Evolutionary conservation across 805 yeast species (phyloP).

Genomic region (Cyberlindnera euphorbiae): DNA sequence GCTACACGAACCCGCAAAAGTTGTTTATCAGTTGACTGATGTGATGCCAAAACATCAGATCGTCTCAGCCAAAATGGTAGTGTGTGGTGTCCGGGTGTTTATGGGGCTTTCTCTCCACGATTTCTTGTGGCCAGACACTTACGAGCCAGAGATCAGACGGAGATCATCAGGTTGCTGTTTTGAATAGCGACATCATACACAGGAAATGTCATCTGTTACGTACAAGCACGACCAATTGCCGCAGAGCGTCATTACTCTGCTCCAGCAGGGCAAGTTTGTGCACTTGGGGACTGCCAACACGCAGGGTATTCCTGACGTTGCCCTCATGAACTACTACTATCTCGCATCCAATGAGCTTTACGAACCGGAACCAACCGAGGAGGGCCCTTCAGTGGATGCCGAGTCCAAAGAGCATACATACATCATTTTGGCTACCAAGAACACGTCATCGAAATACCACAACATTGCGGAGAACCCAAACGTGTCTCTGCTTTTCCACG

Average conservation of each 20-base stretch:
- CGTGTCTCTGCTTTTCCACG: constrained; percentile 83
- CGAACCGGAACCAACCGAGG: constrained; percentile 8
- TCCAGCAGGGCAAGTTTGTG: constrained; percentile 61
- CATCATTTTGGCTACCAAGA: constrained; percentile 69
- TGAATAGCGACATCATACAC: too few relatives aligned
- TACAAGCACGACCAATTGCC: constrained; percentile 30
- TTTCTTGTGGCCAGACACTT: too few relatives aligned
- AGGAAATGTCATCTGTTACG: constrained; percentile 27
- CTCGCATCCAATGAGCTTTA: constrained; percentile 37
- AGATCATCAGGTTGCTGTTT: too few relatives aligned
- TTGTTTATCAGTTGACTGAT: too few relatives aligned
- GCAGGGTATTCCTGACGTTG: constrained; percentile 71
- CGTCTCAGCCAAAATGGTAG: too few relatives aligned
- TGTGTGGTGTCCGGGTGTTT: too few relatives aligned
- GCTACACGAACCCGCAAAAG: too few relatives aligned
- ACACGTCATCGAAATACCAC: constrained; percentile 64
- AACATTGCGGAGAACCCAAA: constrained; percentile 68
- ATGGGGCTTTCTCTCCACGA: too few relatives aligned
- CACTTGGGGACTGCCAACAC: constrained; percentile 77
- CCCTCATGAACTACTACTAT: constrained; percentile 87
- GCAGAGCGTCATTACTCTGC: constrained; percentile 36
- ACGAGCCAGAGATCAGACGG: too few relatives aligned
- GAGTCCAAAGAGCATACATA: constrained; percentile 37
- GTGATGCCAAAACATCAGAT: too few relatives aligned
- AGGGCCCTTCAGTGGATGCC: constrained; percentile 23